Evolutionary conservation across 768 basidiomycete species (phyloP).

Genomic region (Mycena maculata): DNA sequence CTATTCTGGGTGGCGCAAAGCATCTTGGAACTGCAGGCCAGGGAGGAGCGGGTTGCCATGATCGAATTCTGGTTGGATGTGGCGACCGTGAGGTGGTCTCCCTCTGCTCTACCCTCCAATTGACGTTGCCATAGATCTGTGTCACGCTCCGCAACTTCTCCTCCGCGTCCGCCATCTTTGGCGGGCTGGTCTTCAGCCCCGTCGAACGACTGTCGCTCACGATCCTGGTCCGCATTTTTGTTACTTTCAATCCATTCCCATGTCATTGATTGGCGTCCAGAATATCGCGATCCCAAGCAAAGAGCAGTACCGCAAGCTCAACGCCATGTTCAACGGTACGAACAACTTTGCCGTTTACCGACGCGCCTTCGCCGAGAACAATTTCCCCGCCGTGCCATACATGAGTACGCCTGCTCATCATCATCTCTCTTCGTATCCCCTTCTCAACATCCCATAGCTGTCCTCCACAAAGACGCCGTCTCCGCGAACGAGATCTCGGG

Average conservation of each 20-base stretch:
- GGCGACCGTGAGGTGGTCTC: conserved; percentile 50
- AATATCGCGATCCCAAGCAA: conserved; percentile 40
- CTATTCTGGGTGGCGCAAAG: conserved; percentile 53
- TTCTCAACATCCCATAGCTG: conserved; percentile 30
- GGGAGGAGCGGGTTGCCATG: conserved; percentile 41
- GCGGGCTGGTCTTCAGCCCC: conserved; percentile 54
- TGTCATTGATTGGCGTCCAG: conserved; percentile 28
- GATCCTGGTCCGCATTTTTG: conserved; percentile 50
- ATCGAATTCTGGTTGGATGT: conserved; percentile 60
- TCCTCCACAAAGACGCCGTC: conserved; percentile 46
- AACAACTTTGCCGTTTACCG: conserved; percentile 45
- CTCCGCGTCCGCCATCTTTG: conserved; percentile 53
- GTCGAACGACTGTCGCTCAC: conserved; percentile 52
- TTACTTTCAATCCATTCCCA: neutral
- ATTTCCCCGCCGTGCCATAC: conserved; percentile 48
- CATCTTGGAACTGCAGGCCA: conserved; percentile 39
- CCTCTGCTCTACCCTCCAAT: neutral
- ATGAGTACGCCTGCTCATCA: conserved; percentile 40
- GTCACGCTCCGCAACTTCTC: conserved; percentile 59
- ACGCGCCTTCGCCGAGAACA: conserved; percentile 37
- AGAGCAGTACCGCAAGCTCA: conserved; percentile 43
- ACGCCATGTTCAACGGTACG: conserved; percentile 43
- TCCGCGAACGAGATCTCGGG: conserved; percentile 39
- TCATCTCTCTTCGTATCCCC: neutral
- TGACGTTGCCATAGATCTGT: conserved; percentile 52